Percentiles rank a stretch among this genome's conserved stretches.
Conservation (phyloP, 306 rosid species). For the Clitoria ternatea region DNA sequence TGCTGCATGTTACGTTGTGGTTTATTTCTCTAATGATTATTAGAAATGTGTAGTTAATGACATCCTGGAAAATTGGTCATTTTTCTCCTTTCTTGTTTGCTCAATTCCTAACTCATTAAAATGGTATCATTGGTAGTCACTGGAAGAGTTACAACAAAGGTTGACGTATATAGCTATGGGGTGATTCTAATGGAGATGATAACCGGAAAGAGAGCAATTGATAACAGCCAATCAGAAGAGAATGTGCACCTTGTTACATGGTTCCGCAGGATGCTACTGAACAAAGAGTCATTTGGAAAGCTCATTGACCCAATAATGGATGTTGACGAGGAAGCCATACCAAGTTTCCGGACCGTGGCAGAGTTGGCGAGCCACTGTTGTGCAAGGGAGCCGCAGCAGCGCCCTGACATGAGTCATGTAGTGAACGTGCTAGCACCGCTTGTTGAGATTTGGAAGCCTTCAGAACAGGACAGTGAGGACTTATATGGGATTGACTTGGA, state of each 20-base stretch:
- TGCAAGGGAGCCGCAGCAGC: slow-evolving; percentile 74
- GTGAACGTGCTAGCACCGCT: slow-evolving; percentile 80
- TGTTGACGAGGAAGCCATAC: slow-evolving; percentile 50
- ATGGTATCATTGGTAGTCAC: slow-evolving; percentile 54
- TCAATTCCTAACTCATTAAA: slow-evolving; percentile 18
- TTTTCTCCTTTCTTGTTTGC: not conserved
- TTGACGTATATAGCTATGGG: slow-evolving; percentile 83
- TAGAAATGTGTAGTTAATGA: not conserved
- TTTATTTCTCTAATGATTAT: not conserved
- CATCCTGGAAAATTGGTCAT: not conserved
- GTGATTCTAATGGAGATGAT: slow-evolving; percentile 93
- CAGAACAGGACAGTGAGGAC: slow-evolving; percentile 44
- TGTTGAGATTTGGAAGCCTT: slow-evolving; percentile 80
- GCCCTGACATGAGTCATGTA: slow-evolving; percentile 84
- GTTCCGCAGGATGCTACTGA: slow-evolving; percentile 68
- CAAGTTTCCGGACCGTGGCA: slow-evolving; percentile 51
- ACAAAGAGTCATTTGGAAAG: slow-evolving; percentile 46
- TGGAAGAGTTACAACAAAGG: slow-evolving; percentile 85
- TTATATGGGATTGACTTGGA: slow-evolving; percentile 51
- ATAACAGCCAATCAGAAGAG: slow-evolving; percentile 77
- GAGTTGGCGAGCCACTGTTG: slow-evolving; percentile 83
- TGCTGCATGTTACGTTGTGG: not conserved
- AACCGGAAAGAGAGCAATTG: slow-evolving; percentile 73
- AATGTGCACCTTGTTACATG: slow-evolving; percentile 79
- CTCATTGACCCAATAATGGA: slow-evolving; percentile 56